A percentile compares a stretch with the other conserved stretches of the same genome.
Evolutionary conservation across 2,329 filamentous ascomycete species (phyloP).

Genomic region (Cordyceps militaris): DNA sequence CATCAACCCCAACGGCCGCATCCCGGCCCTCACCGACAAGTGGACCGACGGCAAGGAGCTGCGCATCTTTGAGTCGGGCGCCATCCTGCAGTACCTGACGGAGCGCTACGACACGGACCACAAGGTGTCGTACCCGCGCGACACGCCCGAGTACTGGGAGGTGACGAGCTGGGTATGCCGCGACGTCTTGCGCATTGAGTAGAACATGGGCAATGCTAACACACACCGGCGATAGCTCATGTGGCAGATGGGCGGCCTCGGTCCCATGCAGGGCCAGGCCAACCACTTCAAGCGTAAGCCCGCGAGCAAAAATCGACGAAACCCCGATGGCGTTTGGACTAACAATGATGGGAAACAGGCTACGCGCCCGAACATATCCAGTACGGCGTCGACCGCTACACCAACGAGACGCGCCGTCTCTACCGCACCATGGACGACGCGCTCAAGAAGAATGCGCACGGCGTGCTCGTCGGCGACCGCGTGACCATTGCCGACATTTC

Average conservation of each 20-base stretch:
- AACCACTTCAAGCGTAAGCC: constrained; percentile 70
- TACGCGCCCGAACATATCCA: constrained; percentile 78
- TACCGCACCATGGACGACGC: constrained; percentile 72
- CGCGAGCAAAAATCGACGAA: neutral
- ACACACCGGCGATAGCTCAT: constrained; percentile 42
- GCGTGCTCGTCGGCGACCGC: constrained; percentile 60
- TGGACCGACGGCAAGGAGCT: constrained; percentile 67
- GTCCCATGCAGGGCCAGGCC: constrained; percentile 74
- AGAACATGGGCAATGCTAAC: neutral
- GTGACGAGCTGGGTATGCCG: constrained; percentile 63
- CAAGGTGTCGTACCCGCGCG: constrained; percentile 73
- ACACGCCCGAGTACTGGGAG: constrained; percentile 69
- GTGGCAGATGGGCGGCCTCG: constrained; percentile 73
- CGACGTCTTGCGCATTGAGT: neutral
- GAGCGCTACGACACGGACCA: constrained; percentile 75
- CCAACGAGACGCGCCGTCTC: constrained; percentile 75
- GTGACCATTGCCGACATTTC: constrained; percentile 73
- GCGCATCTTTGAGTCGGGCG: constrained; percentile 73
- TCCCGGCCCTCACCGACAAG: constrained; percentile 78
- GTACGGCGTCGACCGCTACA: constrained; percentile 76
- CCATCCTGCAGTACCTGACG: constrained; percentile 77
- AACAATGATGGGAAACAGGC: constrained; percentile 27
- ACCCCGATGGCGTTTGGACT: constrained; percentile 1
- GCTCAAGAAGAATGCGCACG: constrained; percentile 48
- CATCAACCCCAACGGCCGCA: constrained; percentile 90